phyloP scores from a whole-genome alignment of 768 basidiomycete genomes.

The Cystobasidium tubakii region DNA sequence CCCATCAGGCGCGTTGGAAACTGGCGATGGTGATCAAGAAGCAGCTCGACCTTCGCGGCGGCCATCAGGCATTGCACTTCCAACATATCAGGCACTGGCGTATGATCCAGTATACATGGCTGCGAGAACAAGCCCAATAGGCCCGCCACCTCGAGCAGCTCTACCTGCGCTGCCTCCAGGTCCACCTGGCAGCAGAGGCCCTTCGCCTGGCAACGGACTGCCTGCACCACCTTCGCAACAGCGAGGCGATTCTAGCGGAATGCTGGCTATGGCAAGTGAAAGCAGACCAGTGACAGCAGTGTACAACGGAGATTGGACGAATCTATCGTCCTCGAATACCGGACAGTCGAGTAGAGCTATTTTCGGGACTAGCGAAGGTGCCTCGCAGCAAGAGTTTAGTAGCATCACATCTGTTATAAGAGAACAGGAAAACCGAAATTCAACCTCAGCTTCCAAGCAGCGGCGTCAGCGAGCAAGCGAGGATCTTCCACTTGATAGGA shows the following conservation, averaged over 20 bases:
- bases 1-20: not conserved
- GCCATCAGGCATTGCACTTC: not conserved
- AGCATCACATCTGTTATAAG: not conserved
- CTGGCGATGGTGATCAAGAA: slow-evolving; percentile 2
- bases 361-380: not conserved
- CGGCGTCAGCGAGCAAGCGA: not conserved
- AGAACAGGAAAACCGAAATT: not conserved
- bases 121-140: slow-evolving; percentile 32
- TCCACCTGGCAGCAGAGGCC: not conserved
- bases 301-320: not conserved
- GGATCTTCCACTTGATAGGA: not conserved
- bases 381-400: not conserved
- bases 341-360: not conserved
- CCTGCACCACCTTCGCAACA: not conserved
- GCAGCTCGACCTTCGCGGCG: not conserved
- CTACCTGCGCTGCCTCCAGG: slow-evolving; percentile 14
- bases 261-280: slow-evolving; percentile 17
- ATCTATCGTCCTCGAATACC: not conserved
- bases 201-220: not conserved
- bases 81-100: slow-evolving; percentile 8
- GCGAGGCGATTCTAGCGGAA: not conserved
- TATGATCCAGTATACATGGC: slow-evolving; percentile 16
- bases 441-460: not conserved
- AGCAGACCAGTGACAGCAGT: slow-evolving; percentile 25
- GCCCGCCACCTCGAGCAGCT: slow-evolving; percentile 17